Base-by-base conservation (phyloP, 2,329 filamentous ascomycete genomes). In the Teratosphaeria pseudoeucalypti region DNA sequence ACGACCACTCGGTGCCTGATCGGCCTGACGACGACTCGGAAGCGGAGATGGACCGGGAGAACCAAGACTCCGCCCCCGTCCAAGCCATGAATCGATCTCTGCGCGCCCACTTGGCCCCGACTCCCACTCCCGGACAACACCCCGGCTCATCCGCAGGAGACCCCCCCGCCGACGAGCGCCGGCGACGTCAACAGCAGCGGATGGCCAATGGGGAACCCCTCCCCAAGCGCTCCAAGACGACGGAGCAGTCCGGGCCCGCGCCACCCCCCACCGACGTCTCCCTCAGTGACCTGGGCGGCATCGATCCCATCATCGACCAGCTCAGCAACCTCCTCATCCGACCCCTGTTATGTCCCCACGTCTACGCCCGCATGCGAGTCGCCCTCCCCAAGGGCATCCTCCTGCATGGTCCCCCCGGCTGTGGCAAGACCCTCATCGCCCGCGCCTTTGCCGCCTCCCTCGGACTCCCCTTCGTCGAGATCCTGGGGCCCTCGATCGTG, bases 361-460 rank as follows among this genome's bases (percentile, higher is more conserved):
- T 84, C 55, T 92, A 88, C 67, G 75, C 82, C 39, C 77, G 80
- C 19, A 83, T 84, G 37, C 84, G 85, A 29, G 81, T 89, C 53
- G 85, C 88, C 39, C 85, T 88, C 49, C 85, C 87, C 39, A 83
- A 87, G 54, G 88, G 89, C 61, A 85, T 95, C 16, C 75, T 95
- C 27, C 79, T 95, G 5, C 88, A 95, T 73, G 90, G 90, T 0
- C 90, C 90, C 0, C 89, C 90, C 2, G 90, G 90, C 29, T 94
- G 90, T 69, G 90, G 90, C 66, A 95, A 95, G 74, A 95, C 90
- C 0, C 86, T 89, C 78, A 85, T 95, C 60, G 88, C 88, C 10
- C 85, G 90, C 71, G 89, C 88, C 1, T 86, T 90, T 66, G 90
- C 90, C 2, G 87, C 88, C 1, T 84, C 86, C 63, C 77, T 92